Evolutionary conservation across 148 eudicot genomes (phyloP), one percentile per base, ranked within the genome.

Genomic region (Persicaria maculosa): DNA sequence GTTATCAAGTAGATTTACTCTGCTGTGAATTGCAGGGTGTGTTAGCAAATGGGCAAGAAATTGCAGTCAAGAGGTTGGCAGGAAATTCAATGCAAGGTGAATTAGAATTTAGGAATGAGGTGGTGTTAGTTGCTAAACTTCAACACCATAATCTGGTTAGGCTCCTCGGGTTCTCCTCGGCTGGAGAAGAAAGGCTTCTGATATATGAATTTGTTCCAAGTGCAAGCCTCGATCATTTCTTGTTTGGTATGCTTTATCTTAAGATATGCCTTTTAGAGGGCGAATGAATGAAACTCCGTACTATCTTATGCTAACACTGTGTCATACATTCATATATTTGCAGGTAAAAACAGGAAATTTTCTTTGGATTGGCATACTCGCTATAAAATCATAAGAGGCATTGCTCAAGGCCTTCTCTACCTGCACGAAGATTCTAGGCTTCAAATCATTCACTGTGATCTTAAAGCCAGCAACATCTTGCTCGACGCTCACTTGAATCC

Each of bases 31-130:
- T 47, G 31, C 74, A 87, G 91, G 91, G 91, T 6, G 58, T 7
- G 12, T 81, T 88, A 44, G 53, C 75, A 0, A 31, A 69, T 67
- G 87, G 87, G 47, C 73, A 79, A 75, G 77, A 77, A 44, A 72
- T 86, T 40, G 87, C 90, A 25, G 90, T 86, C 47, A 86, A 86
- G 74, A 84, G 87, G 61, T 65, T 84, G 14, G 78, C 85, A 1
- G 75, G 11, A 54, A 80, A 44, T 57, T 77, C 85, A 15, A 59
- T 53, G 5, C 85, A 86, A 78, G 87, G 89, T 50, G 82, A 76
- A 78, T 4, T 7, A 2, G 84, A 86, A 71, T 86, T 86, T 72
- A 82, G 65, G 73, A 84, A 78, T 64, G 89, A 86, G 75, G 81
- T 80, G 48, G 1, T 75, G 10, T 65, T 86, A 68, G 72, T 86